A percentile compares a stretch with the other conserved stretches of the same genome.
Evolutionary conservation across 2,329 filamentous ascomycete genomes (phyloP).

Genomic region (Coniochaeta sp.): DNA sequence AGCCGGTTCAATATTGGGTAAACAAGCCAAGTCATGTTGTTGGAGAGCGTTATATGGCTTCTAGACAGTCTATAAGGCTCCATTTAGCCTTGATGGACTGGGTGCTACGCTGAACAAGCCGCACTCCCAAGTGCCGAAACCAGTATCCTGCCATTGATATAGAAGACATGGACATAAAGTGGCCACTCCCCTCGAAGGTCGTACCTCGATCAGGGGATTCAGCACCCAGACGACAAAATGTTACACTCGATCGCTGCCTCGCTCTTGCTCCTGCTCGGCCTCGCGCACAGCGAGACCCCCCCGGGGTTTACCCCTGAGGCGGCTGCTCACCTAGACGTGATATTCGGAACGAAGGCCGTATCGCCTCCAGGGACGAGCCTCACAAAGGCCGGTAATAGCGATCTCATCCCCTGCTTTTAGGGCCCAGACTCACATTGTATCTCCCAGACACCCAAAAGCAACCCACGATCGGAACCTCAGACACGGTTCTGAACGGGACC

Average conservation of each 20-base stretch:
- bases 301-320: conserved; percentile 14
- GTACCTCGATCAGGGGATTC: background rate
- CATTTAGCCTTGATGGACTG: background rate
- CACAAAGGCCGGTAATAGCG: conserved; percentile 14
- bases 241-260: background rate
- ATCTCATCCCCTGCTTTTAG: background rate
- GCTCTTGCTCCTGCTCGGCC: conserved; percentile 6
- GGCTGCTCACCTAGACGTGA: conserved; percentile 12
- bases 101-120: background rate
- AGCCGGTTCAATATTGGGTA: conserved; percentile 1
- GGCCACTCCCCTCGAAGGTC: background rate
- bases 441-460: conserved; percentile 15
- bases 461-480: conserved; percentile 15
- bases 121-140: background rate
- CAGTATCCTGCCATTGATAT: background rate
- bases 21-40: background rate
- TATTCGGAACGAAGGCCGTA: conserved; percentile 16
- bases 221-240: background rate
- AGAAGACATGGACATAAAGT: too few relatives aligned
- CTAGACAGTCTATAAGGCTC: background rate
- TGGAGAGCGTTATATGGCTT: background rate
- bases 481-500: conserved; percentile 11
- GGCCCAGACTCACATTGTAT: background rate
- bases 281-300: conserved; percentile 14
- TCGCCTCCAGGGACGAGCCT: conserved; percentile 13